Evolutionary conservation across 78 protist species (phyloP).

Genomic region (Anaeramoeba flamelloides): DNA sequence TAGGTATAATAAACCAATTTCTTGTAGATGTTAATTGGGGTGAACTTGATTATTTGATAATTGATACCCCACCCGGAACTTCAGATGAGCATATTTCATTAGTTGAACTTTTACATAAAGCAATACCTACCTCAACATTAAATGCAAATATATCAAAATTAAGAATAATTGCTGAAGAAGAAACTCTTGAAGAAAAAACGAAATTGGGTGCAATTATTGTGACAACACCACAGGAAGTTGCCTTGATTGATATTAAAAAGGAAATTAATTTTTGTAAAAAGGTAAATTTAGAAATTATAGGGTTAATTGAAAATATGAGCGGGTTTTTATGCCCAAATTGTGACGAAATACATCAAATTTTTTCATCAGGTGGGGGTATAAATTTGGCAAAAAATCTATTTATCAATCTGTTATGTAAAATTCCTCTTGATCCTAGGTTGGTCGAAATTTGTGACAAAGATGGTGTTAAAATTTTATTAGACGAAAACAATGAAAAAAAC

Average conservation of each 20-base stretch:
- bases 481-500: too few relatives aligned
- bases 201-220: conserved; percentile 92
- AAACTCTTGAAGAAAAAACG: too few relatives aligned
- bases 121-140: too few relatives aligned
- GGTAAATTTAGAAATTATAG: conserved; percentile 53
- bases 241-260: conserved; percentile 47
- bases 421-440: too few relatives aligned
- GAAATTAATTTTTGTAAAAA: conserved; percentile 81
- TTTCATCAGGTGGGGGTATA: too few relatives aligned
- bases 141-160: too few relatives aligned
- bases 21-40: conserved; percentile 90
- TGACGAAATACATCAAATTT: not conserved
- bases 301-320: conserved; percentile 96
- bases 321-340: conserved; percentile 93
- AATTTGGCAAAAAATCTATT: too few relatives aligned
- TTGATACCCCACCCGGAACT: conserved; percentile 99
- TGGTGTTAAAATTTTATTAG: too few relatives aligned
- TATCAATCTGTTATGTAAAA: too few relatives aligned
- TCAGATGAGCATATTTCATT: conserved; percentile 94
- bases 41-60: conserved; percentile 69
- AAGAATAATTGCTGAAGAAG: too few relatives aligned
- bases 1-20: conserved; percentile 84
- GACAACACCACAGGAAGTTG: conserved; percentile 93
- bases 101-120: too few relatives aligned
- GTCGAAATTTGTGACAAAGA: too few relatives aligned